These are phyloP conservation scores for Bryum argenteum DNA, from an alignment of 225 moss, liverwort and hornwort species.

Conservation along the genomic window DNA sequence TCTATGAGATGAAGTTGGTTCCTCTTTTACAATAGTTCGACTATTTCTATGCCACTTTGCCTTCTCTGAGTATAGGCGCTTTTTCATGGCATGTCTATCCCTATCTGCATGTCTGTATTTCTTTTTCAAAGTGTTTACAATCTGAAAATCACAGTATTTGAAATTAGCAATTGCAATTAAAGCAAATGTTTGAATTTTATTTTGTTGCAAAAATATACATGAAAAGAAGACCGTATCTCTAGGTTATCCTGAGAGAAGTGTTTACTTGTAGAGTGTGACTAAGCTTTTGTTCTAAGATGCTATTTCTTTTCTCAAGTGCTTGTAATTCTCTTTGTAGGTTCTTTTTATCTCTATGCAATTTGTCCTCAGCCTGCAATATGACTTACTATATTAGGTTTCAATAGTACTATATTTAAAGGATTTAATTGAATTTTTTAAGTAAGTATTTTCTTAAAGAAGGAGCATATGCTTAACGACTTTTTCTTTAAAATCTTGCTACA, in stretches of 20 bases:
- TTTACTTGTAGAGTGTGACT: constrained; percentile 27
- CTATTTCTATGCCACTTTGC: constrained; percentile 30
- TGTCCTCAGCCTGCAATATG: constrained; percentile 40
- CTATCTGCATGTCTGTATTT: constrained; percentile 21
- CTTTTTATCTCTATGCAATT: constrained; percentile 40
- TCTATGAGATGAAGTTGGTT: constrained; percentile 20
- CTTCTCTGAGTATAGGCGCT: constrained; percentile 24
- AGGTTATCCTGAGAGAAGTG: neutral
- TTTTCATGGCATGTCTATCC: constrained; percentile 24
- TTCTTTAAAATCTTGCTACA: no score
- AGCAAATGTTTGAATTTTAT: neutral
- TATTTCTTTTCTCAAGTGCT: constrained; percentile 33
- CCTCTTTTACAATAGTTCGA: constrained; percentile 19
- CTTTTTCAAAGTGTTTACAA: constrained; percentile 32
- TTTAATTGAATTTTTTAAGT: no score
- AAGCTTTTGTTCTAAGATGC: constrained; percentile 32
- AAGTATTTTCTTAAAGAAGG: no score
- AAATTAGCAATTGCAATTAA: constrained; percentile 1
- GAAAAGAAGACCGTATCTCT: neutral
- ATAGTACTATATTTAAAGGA: no score
- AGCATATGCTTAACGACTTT: no score
- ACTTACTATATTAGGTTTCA: neutral
- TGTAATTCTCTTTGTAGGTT: constrained; percentile 24
- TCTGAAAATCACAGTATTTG: constrained; percentile 15
- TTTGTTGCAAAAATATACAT: no score